Percentiles rank a stretch among this genome's conserved stretches.
phyloP scores from a whole-genome alignment of 768 basidiomycete species.

The Lentinus brumalis region DNA sequence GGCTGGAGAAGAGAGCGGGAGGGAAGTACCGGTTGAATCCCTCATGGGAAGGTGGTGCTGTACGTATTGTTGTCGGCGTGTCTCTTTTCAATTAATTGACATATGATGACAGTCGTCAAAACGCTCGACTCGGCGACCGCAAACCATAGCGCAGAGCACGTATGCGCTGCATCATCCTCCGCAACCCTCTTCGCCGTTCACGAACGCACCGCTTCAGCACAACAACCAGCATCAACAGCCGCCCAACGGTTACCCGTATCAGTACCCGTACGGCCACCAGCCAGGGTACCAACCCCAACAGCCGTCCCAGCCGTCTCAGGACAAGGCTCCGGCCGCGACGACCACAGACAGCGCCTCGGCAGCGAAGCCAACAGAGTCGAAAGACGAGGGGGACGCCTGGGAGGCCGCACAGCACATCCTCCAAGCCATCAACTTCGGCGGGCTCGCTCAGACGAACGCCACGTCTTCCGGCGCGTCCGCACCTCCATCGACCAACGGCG shows the following conservation, averaged over 20 bases:
- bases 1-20: conserved; percentile 72
- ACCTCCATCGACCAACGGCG: neutral
- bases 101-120: conserved; percentile 84
- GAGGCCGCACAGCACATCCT: conserved; percentile 79
- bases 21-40: conserved; percentile 78
- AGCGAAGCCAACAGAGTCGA: conserved; percentile 8
- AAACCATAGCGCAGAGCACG: conserved; percentile 45
- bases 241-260: conserved; percentile 12
- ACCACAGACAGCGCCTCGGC: neutral
- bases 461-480: conserved; percentile 2
- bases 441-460: conserved; percentile 32
- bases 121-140: conserved; percentile 79
- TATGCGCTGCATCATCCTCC: conserved; percentile 26
- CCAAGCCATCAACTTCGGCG: conserved; percentile 74
- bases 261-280: conserved; percentile 15
- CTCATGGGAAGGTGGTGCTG: conserved; percentile 80
- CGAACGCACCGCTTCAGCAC: conserved; percentile 50
- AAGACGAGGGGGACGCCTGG: conserved; percentile 56
- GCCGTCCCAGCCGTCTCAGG: neutral
- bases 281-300: conserved; percentile 11
- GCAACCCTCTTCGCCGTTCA: conserved; percentile 54
- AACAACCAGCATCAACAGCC: conserved; percentile 32
- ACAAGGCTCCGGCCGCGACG: neutral
- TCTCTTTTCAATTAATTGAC: too few species aligned
- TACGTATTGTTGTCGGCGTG: too few species aligned